Base-by-base conservation (phyloP, 331 rosid species). In the Stylosanthes scabra region DNA sequence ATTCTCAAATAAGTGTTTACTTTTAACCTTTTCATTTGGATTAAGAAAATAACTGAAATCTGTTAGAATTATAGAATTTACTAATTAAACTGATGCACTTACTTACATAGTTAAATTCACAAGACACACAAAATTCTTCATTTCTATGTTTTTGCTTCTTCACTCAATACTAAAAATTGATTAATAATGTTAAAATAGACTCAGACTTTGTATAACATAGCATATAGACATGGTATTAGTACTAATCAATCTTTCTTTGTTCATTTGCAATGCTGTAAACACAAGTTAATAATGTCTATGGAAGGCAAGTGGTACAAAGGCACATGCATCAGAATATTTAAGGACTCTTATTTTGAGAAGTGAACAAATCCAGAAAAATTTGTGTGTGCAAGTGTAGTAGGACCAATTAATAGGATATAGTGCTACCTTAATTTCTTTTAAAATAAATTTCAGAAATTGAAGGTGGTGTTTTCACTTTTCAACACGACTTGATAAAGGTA, bases 401-500 rank as follows among this genome's bases (percentile, higher is more conserved):
- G 39, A 58, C 71, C 66, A 65, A 37, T 54, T 71, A 42, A 70
- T 25, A 57, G 27, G 64, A 27, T 41, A 31, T 20, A 14, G 65
- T 65, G 51, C 56, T 41, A 37, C 10, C 59, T 41, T 5, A 14
- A 14, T 5, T 39, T 13, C 27, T 73, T 46, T 16, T 9, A 11
- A 42, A 6, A 63, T 42, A 55, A 68, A 54, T n/a, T 34, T 14
- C 49, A 11, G 59, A 9, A 11, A 46, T 13, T 46, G 27, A 45
- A 27, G 31, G 37, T 5, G 47, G 54, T 52, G 39, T n/a, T n/a
- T n/a, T n/a, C n/a, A n/a, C n/a, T 57, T 60, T 8, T 7, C 57
- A 64, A 78, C 50, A 62, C 37, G 3, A 64, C 63, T 63, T 70
- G 28, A 56, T 41, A 14, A n/a, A n/a, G n/a, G n/a, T n/a, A 42